Evolutionary conservation across 2,329 filamentous ascomycete genomes (phyloP).

Genomic region (Colletotrichum sp.): DNA sequence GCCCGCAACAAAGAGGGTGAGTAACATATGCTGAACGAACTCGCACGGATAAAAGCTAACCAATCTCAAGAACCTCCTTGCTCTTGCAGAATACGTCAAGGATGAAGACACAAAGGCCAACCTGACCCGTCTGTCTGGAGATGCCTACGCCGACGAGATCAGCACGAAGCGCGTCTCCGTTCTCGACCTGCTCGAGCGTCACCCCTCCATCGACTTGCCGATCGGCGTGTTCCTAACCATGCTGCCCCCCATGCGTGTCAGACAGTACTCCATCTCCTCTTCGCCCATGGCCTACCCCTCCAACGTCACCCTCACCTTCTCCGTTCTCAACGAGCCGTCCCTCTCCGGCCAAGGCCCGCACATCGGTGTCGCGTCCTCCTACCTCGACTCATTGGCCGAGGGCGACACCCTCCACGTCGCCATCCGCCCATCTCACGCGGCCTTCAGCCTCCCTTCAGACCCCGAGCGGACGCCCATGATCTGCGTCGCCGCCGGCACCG

Average conservation of each 20-base stretch:
- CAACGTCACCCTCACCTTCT: conserved; percentile 68
- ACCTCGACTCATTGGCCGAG: conserved; percentile 55
- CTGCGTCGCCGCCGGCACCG: conserved; percentile 56
- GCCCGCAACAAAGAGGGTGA: conserved; percentile 71
- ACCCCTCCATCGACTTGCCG: conserved; percentile 56
- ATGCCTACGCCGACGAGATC: conserved; percentile 43
- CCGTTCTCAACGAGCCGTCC: conserved; percentile 59
- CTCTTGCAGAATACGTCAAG: conserved; percentile 23
- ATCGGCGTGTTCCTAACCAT: conserved; percentile 68
- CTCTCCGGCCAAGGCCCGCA: conserved; percentile 54
- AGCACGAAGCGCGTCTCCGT: conserved; percentile 56
- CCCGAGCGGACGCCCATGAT: conserved; percentile 49
- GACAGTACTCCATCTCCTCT: conserved; percentile 68
- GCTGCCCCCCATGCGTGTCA: conserved; percentile 64
- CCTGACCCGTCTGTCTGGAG: conserved; percentile 42
- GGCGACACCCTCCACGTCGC: conserved; percentile 56
- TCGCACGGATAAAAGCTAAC: conserved; percentile 17
- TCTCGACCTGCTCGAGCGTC: conserved; percentile 67
- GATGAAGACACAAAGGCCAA: conserved; percentile 39
- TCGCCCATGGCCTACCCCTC: conserved; percentile 63
- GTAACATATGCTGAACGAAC: conserved; percentile 22
- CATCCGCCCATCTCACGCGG: conserved; percentile 42
- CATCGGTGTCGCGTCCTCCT: conserved; percentile 66
- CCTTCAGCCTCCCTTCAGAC: conserved; percentile 48
- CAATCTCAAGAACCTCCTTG: conserved; percentile 35